Evolutionary conservation across 805 yeast genomes (phyloP), one percentile per base, ranked within the genome.

Genomic region (Hanseniaspora vineae): DNA sequence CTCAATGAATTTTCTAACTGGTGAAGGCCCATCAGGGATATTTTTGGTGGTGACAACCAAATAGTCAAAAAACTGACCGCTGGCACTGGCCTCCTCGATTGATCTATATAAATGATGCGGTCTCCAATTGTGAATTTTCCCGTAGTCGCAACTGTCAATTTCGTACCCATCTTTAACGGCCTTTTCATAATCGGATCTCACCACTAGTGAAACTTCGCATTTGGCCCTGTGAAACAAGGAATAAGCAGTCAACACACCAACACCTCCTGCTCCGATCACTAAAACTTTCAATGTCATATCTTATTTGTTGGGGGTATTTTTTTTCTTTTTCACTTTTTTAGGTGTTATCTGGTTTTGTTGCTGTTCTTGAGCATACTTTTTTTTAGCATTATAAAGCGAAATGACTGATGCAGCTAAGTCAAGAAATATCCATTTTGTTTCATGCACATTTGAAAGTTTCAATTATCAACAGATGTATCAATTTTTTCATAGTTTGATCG

Each of bases 211-310:
- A 14, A 80, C 77, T 32, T 67, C 69, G 4, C 75, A 68, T 35
- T 69, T 64, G 1, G 73, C 73, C 39, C 71, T 68, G 37, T 58
- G 57, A 51, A 72, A 74, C 37, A 84, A 66, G 0, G 82, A 76
- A 45, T 78, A 73, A 0, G 90, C 84, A 3, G 81, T 80, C 40
- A 84, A 74, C 37, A 82, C 68, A 31, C 94, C 95, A 12, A 84
- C 89, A 39, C 90, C 94, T 15, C 94, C 95, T 46, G 84, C 68
- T 2, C 94, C 94, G 23, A 84, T 69, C 10, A 83, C 62, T 19
- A 82, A 66, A 4, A 79, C 74, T 44, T 70, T 61, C 2, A 45
- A 45, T 42, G 35, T 37, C 33, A 39, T 46, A 23, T 23, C 8
- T 23, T 23, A 5, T 5, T 23, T 8, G 4, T 23, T 23, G 29